Base-by-base conservation (phyloP, 495 filamentous ascomycete genomes). In the Hyphodiscus hymeniophilus region DNA sequence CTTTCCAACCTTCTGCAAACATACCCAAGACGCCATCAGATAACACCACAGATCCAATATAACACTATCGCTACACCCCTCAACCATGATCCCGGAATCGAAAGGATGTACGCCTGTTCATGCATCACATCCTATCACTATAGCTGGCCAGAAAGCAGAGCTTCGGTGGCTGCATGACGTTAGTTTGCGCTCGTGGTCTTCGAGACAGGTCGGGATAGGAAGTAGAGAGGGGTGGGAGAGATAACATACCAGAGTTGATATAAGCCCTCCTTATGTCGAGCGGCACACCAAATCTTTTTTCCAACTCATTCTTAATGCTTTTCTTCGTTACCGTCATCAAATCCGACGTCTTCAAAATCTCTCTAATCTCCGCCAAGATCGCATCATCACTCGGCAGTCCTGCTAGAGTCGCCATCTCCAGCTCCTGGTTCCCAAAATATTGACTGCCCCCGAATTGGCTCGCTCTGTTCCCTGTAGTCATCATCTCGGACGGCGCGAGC, bases 301-400 rank as follows among this genome's bases (percentile, higher is more conserved):
- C 94, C 48, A 99, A 68, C 66, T 99, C 94, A 49, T 75, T 65
- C 75, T 95, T 96, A 68, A 99, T 84, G 49, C 84, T 87, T 80
- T 97, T 99, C 82, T 99, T 99, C 52, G 94, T 97, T 23, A 97
- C 85, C 8, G 72, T 87, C 92, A 99, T 99, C 57, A 99, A 69
- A 70, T 99, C 94, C 1, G 88, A 88, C 2, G 85, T 89, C 51
- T 80, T 73, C 40, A 99, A 69, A 45, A 99, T 94, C 56, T 95
- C 90, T 33, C 92, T 73, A 47, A 99, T 97, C 73, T 99, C 94
- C 1, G 87, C 82, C 39, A 97, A 68, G 39, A 99, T 72, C 16
- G 87, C 82, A 62, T 99, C 92, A 52, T 99, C 92, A 50, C 68
- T 82, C 1, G 92, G 92, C 56, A 95, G 63, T 15, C 78, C 74